Conservation (phyloP, 805 yeast genomes). For the Metschnikowia lochheadii region DNA sequence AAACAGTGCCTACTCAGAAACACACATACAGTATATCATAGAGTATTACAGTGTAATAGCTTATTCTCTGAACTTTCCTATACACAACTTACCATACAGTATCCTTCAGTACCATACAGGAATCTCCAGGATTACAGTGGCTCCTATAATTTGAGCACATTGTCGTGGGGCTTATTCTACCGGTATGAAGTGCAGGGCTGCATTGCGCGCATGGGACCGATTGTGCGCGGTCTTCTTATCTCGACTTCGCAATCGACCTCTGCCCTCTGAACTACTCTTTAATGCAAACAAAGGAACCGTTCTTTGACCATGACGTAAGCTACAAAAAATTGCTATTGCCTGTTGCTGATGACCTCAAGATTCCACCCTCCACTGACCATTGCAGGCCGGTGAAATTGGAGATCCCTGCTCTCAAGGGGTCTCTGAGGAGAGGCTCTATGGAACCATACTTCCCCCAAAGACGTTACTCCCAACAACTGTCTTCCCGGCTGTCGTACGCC, state of each 20-base stretch:
- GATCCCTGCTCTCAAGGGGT: conserved; percentile 6
- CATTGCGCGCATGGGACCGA: neutral
- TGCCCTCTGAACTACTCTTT: conserved; percentile 1
- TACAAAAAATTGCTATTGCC: conserved; percentile 4
- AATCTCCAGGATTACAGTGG: too few species aligned
- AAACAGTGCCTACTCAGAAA: too few species aligned
- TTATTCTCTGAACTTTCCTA: too few species aligned
- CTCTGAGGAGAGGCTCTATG: conserved; percentile 15
- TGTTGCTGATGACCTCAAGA: conserved; percentile 8
- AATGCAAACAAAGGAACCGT: conserved; percentile 16
- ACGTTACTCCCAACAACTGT: conserved; percentile 5
- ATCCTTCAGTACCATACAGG: too few species aligned
- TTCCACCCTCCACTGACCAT: conserved; percentile 11
- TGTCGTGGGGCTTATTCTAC: neutral
- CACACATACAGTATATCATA: too few species aligned
- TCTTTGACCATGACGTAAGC: conserved; percentile 14
- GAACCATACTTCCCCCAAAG: conserved; percentile 15
- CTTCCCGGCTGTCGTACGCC: conserved; percentile 14
- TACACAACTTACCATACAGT: too few species aligned
- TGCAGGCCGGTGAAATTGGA: conserved; percentile 6
- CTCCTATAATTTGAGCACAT: too few species aligned
- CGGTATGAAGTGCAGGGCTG: neutral
- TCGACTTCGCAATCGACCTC: neutral
- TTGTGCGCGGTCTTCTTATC: conserved; percentile 5
- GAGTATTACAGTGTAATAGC: too few species aligned